Evolutionary conservation across 306 rosid species (phyloP).

Genomic region (Mimosa bimucronata): DNA sequence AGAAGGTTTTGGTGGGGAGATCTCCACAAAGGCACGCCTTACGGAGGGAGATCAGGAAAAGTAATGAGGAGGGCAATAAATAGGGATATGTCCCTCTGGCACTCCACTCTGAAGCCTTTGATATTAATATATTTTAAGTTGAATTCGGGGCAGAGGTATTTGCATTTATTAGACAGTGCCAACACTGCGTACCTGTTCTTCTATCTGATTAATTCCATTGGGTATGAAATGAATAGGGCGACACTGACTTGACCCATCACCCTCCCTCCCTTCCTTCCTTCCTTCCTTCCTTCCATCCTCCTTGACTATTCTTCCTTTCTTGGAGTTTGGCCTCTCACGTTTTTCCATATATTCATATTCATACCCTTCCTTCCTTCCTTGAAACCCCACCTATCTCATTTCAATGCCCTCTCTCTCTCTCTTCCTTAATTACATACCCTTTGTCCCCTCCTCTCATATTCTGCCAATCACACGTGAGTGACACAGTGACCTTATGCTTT

Average conservation of each 20-base stretch:
- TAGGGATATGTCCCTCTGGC: constrained; percentile 14
- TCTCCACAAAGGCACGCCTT: constrained; percentile 37
- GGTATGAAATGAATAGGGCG: constrained; percentile 50
- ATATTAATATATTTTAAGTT: constrained; percentile 30
- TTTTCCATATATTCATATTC: constrained; percentile 43
- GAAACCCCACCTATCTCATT: constrained; percentile 14
- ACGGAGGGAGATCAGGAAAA: constrained; percentile 31
- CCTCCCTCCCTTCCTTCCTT: constrained; percentile 8
- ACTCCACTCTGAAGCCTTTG: constrained; percentile 2
- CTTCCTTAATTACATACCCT: constrained; percentile 51
- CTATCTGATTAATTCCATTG: constrained; percentile 49
- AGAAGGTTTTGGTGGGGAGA: constrained; percentile 13
- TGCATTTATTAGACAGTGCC: constrained; percentile 78
- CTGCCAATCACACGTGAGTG: constrained; percentile 19
- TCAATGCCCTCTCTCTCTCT: constrained; percentile 39
- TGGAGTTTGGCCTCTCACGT: constrained; percentile 55
- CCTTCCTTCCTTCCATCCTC: constrained; percentile 21
- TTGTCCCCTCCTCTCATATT: constrained; percentile 48
- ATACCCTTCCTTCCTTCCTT: background rate
- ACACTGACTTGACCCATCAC: constrained; percentile 60
- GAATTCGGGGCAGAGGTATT: constrained; percentile 26
- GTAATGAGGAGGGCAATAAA: background rate
- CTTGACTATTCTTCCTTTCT: constrained; percentile 30
- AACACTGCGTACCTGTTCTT: constrained; percentile 49
- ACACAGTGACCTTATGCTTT: background rate